Evolutionary conservation across 2,329 filamentous ascomycete species (phyloP).

Genomic region (Neonectria hederae): DNA sequence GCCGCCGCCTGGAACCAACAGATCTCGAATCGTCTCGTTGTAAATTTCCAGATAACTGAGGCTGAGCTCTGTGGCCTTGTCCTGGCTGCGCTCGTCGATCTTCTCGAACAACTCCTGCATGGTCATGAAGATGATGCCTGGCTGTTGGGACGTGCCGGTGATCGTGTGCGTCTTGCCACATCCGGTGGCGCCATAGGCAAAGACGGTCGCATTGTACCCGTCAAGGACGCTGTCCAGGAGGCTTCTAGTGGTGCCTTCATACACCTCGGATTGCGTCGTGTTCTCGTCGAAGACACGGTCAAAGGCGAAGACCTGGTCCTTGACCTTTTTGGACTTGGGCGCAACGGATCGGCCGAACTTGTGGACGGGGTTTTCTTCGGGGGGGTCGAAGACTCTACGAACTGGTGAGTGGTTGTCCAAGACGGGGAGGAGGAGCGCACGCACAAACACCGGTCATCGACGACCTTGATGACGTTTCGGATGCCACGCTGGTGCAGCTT

Average conservation of each 20-base stretch:
- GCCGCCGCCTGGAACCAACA: constrained; percentile 85
- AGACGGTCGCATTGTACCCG: constrained; percentile 98
- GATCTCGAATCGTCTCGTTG: constrained; percentile 97
- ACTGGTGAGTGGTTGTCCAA: neutral
- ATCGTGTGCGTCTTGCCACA: constrained; percentile 99
- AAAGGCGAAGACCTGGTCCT: constrained; percentile 97
- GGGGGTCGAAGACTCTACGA: constrained; percentile 90
- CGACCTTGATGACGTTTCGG: constrained; percentile 90
- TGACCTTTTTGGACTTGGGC: constrained; percentile 87
- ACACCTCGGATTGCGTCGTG: constrained; percentile 89
- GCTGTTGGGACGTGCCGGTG: constrained; percentile 88
- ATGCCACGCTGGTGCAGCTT: constrained; percentile 89
- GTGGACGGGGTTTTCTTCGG: constrained; percentile 92
- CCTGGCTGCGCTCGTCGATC: constrained; percentile 84
- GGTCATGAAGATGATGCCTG: constrained; percentile 97
- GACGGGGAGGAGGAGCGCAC: constrained; percentile 48
- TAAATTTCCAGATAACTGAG: constrained; percentile 98
- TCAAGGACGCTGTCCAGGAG: constrained; percentile 96
- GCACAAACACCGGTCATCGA: constrained; percentile 95
- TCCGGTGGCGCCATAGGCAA: constrained; percentile 96
- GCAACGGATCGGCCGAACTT: constrained; percentile 86
- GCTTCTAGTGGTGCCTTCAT: constrained; percentile 88
- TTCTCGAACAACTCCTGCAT: constrained; percentile 99
- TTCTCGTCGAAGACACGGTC: constrained; percentile 98
- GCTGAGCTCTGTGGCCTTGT: constrained; percentile 89